Evolutionary conservation across 2,329 filamentous ascomycete species (phyloP).

Genomic region (Botrytis elliptica): DNA sequence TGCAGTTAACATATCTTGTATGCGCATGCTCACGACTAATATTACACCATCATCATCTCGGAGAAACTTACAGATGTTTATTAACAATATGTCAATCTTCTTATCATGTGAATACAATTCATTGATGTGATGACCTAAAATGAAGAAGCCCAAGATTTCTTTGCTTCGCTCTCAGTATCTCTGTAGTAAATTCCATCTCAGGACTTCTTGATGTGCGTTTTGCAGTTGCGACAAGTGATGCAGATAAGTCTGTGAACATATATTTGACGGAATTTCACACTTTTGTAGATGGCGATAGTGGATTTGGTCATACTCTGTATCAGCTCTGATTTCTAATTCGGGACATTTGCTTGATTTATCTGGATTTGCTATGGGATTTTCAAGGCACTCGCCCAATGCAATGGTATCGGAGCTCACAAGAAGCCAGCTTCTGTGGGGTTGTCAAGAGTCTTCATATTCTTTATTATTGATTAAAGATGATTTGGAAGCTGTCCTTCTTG

Average conservation of each 20-base stretch:
- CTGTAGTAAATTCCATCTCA: background rate
- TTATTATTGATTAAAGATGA: slow-evolving; percentile 31
- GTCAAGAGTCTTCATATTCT: background rate
- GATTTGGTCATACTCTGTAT: too few species aligned
- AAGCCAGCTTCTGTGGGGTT: background rate
- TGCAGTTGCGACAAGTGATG: background rate
- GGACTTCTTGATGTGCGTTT: background rate
- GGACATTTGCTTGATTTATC: background rate
- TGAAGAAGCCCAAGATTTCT: background rate
- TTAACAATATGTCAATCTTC: background rate
- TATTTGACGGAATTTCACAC: fast-evolving
- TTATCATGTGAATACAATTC: background rate
- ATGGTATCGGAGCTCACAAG: background rate
- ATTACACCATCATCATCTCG: background rate
- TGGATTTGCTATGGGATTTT: background rate
- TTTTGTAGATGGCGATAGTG: too few species aligned
- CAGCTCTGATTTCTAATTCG: background rate
- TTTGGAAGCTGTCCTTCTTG: slow-evolving; percentile 29
- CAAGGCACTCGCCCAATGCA: background rate
- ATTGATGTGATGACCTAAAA: background rate
- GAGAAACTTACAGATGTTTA: background rate
- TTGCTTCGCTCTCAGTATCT: background rate
- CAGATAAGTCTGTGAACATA: background rate
- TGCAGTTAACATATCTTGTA: background rate
- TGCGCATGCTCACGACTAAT: background rate